phyloP scores from a whole-genome alignment of 169 alveolate species.

The Amoebophrya sp. region DNA sequence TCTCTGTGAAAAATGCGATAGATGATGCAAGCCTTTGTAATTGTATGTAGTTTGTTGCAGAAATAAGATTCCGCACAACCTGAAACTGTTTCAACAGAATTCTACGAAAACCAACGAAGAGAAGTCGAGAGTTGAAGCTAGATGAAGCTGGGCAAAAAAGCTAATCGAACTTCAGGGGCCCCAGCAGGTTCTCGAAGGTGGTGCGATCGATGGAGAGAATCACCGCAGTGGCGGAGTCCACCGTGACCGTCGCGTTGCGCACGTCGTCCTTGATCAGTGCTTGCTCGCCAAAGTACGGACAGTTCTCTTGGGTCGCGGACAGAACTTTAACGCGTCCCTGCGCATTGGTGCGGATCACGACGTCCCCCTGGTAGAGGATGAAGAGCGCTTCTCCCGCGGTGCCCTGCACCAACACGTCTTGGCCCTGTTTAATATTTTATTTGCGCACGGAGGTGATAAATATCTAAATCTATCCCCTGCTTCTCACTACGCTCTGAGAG shows the following conservation, averaged over 20 bases:
- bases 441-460: not conserved
- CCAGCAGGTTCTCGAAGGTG: not conserved
- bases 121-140: too few species aligned
- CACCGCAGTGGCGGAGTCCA: not conserved
- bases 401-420: not conserved
- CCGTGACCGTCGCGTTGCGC: constrained; percentile 2
- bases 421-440: not conserved
- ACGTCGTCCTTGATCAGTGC: not conserved
- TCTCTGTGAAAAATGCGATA: too few species aligned
- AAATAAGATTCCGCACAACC: too few species aligned
- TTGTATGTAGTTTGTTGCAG: too few species aligned
- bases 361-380: not conserved
- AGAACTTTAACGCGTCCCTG: not conserved
- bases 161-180: too few species aligned
- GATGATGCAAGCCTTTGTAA: too few species aligned
- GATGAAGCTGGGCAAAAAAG: too few species aligned
- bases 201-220: not conserved
- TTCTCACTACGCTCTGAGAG: too few species aligned
- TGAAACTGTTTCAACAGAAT: too few species aligned
- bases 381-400: not conserved
- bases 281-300: constrained; percentile 4
- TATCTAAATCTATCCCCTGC: too few species aligned
- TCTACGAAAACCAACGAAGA: too few species aligned
- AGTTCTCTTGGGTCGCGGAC: not conserved
- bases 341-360: not conserved